A percentile compares a stretch with the other conserved stretches of the same genome.
Evolutionary conservation across 2,329 filamentous ascomycete genomes (phyloP).

Genomic region (Hypoxylon sp.): DNA sequence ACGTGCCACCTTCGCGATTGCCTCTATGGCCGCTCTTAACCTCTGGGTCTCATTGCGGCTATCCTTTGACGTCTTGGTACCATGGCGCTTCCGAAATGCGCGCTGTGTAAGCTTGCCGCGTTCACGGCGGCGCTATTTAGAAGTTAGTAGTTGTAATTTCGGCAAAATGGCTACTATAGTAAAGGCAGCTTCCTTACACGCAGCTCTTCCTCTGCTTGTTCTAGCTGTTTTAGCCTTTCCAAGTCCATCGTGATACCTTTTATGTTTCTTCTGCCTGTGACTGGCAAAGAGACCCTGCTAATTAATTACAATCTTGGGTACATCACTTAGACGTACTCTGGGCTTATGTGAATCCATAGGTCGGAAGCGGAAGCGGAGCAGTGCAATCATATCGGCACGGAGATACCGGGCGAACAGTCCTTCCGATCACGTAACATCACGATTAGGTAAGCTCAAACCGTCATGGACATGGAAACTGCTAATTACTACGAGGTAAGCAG

Average conservation of each 20-base stretch:
- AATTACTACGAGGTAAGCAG: too few species aligned
- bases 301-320: neutral
- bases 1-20: slow-evolving; percentile 37
- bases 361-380: neutral
- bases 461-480: neutral
- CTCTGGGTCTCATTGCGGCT: slow-evolving; percentile 44
- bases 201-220: slow-evolving; percentile 31
- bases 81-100: slow-evolving; percentile 51
- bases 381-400: too few species aligned
- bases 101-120: slow-evolving; percentile 51
- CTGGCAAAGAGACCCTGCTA: neutral
- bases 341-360: neutral
- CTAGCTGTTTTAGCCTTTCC: slow-evolving; percentile 29
- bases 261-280: neutral
- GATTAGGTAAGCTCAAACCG: slow-evolving; percentile 12
- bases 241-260: slow-evolving; percentile 24
- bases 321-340: too few species aligned
- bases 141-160: slow-evolving; percentile 12
- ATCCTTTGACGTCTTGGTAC: slow-evolving; percentile 33
- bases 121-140: slow-evolving; percentile 50
- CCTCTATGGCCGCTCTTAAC: slow-evolving; percentile 44
- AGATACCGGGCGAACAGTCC: slow-evolving; percentile 20
- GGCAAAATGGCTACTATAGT: neutral
- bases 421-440: slow-evolving; percentile 22
- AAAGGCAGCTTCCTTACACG: slow-evolving; percentile 15